Evolutionary conservation across 345 rosid genomes (phyloP).

Genomic region (Aegle marmelos): DNA sequence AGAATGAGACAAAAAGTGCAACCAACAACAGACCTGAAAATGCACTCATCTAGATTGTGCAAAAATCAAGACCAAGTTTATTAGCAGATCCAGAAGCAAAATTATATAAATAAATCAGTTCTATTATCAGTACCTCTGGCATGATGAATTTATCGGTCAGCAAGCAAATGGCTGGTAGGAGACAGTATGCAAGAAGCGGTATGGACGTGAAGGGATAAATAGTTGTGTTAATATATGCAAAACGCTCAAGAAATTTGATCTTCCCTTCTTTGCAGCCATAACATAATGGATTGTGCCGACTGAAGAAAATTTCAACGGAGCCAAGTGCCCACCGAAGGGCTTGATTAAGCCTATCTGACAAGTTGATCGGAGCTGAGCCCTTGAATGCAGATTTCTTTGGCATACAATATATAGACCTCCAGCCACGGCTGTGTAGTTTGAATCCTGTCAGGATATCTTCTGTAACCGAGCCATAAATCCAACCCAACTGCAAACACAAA

Average conservation of each 20-base stretch:
- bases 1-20: conserved; percentile 76
- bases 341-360: conserved; percentile 93
- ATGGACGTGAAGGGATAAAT: conserved; percentile 95
- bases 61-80: neutral
- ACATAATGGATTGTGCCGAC: conserved; percentile 82
- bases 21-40: conserved; percentile 90
- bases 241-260: conserved; percentile 89
- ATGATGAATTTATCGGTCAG: conserved; percentile 98
- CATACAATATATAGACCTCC: conserved; percentile 98
- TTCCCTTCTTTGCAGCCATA: conserved; percentile 89
- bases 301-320: conserved; percentile 95
- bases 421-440: conserved; percentile 97
- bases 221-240: conserved; percentile 86
- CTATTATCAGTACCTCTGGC: conserved; percentile 56
- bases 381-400: conserved; percentile 83
- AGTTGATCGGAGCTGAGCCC: conserved; percentile 96
- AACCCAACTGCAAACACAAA: conserved; percentile 65
- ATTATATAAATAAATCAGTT: neutral
- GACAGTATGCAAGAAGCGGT: conserved; percentile 85
- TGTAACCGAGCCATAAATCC: conserved; percentile 97
- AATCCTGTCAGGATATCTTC: conserved; percentile 96
- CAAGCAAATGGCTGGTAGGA: conserved; percentile 92
- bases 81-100: neutral
- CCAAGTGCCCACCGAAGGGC: conserved; percentile 99
- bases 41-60: conserved; percentile 67